These are phyloP conservation scores for Ceratocystiopsis brevicomis DNA, from an alignment of 2,329 filamentous ascomycete species.

Conservation along the genomic window DNA sequence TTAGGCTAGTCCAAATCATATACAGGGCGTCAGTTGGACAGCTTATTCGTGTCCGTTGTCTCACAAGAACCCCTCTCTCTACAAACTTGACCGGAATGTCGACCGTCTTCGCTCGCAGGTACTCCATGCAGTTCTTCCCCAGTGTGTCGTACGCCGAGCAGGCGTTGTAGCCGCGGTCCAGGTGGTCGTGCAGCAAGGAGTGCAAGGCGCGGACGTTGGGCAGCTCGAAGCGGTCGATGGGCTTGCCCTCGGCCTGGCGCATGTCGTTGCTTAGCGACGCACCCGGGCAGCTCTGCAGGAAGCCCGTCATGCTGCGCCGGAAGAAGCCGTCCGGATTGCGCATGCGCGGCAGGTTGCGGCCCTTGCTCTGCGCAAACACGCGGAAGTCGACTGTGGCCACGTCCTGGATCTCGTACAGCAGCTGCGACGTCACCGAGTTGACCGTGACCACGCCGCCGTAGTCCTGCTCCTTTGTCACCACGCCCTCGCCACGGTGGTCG, in stretches of 20 bases:
- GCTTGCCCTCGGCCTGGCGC: constrained; percentile 11
- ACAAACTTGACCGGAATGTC: constrained; percentile 25
- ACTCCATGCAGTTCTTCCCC: constrained; percentile 27
- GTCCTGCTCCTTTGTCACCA: constrained; percentile 13
- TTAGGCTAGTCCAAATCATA: no score
- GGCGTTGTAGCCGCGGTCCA: constrained; percentile 24
- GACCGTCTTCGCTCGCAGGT: constrained; percentile 24
- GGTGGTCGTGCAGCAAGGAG: constrained; percentile 25
- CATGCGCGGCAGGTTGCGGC: constrained; percentile 12
- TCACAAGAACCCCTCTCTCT: constrained; percentile 19
- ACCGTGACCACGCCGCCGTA: constrained; percentile 9
- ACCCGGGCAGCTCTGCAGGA: constrained; percentile 12
- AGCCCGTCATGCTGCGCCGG: constrained; percentile 11
- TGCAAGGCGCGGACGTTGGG: constrained; percentile 12
- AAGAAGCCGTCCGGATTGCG: constrained; percentile 10
- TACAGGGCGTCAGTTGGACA: no score
- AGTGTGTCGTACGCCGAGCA: constrained; percentile 25
- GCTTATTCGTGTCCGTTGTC: not conserved
- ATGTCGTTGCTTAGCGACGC: constrained; percentile 12
- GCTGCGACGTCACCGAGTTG: constrained; percentile 11
- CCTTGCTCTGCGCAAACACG: constrained; percentile 21
- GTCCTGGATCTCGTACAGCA: constrained; percentile 21
- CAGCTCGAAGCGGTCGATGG: constrained; percentile 8
- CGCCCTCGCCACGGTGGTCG: constrained; percentile 19
- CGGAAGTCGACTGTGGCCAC: constrained; percentile 19